Evolutionary conservation across 441 rosid species (phyloP).

Genomic region (Gossypium lobatum): DNA sequence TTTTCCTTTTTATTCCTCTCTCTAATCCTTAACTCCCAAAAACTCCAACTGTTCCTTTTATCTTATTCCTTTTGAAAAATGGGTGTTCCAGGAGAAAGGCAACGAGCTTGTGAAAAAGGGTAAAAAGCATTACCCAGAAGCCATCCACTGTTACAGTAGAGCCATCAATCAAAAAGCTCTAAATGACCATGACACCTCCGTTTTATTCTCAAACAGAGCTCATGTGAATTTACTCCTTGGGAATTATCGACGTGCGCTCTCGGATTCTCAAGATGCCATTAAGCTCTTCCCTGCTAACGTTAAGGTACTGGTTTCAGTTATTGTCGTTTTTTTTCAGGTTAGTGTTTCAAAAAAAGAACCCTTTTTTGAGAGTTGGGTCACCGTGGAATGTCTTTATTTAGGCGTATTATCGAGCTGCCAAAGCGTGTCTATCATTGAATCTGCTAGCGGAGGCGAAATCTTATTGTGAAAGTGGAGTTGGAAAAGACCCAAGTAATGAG

Average conservation of each 20-base stretch:
- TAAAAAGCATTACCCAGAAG: constrained; percentile 71
- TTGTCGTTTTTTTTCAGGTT: background rate
- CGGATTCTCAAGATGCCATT: constrained; percentile 71
- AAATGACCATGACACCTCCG: constrained; percentile 55
- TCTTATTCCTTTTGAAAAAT: background rate
- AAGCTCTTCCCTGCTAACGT: constrained; percentile 46
- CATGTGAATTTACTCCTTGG: constrained; percentile 79
- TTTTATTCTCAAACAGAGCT: constrained; percentile 74
- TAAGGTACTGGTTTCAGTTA: constrained; percentile 40
- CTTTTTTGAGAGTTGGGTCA: background rate
- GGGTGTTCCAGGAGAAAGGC: constrained; percentile 65
- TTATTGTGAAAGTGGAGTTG: constrained; percentile 47
- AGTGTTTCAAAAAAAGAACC: background rate
- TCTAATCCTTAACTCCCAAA: background rate
- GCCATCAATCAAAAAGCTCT: constrained; percentile 65
- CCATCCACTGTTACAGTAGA: constrained; percentile 73
- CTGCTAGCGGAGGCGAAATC: constrained; percentile 59
- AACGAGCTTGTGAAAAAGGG: constrained; percentile 84
- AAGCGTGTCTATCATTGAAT: constrained; percentile 61
- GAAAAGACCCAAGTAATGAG: constrained; percentile 57
- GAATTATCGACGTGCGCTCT: constrained; percentile 65
- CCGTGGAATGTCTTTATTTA: constrained; percentile 14
- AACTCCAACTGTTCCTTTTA: background rate
- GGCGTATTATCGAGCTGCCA: constrained; percentile 88
- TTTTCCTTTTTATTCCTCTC: constrained; percentile 12